Evolutionary conservation across 805 yeast species (phyloP).

Genomic region (Candida lessepsii): DNA sequence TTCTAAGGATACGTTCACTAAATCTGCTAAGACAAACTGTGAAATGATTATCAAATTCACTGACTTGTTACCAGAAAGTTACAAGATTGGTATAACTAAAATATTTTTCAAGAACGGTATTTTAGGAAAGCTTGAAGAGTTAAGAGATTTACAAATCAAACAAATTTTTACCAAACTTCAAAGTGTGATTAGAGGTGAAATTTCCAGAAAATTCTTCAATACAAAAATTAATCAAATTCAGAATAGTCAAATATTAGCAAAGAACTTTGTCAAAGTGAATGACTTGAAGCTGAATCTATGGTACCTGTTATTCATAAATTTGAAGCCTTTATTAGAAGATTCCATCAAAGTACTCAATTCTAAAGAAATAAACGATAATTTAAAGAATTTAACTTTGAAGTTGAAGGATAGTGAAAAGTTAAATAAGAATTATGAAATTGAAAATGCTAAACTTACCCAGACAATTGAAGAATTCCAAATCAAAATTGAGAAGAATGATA

Average conservation of each 20-base stretch:
- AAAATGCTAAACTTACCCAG: slow-evolving; percentile 40
- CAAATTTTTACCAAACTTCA: slow-evolving; percentile 60
- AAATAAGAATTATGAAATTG: slow-evolving; percentile 29
- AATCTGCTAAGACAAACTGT: slow-evolving; percentile 62
- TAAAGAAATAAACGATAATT: slow-evolving; percentile 54
- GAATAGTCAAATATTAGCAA: slow-evolving; percentile 67
- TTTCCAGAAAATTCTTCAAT: slow-evolving; percentile 49
- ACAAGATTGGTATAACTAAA: slow-evolving; percentile 69
- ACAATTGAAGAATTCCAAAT: slow-evolving; percentile 32
- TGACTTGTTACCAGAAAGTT: slow-evolving; percentile 56
- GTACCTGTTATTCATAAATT: slow-evolving; percentile 67
- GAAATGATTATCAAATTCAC: slow-evolving; percentile 65
- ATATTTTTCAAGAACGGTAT: slow-evolving; percentile 77
- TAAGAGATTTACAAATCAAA: slow-evolving; percentile 64
- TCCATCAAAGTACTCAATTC: slow-evolving; percentile 59
- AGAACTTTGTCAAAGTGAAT: slow-evolving; percentile 55
- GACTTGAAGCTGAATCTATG: slow-evolving; percentile 57
- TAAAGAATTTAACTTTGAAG: slow-evolving; percentile 48
- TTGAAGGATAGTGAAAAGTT: slow-evolving; percentile 36
- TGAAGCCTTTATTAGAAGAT: slow-evolving; percentile 75
- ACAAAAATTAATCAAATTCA: slow-evolving; percentile 56
- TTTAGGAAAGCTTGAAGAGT: slow-evolving; percentile 72
- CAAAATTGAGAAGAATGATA: slow-evolving; percentile 27
- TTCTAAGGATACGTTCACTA: slow-evolving; percentile 41
- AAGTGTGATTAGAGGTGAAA: slow-evolving; percentile 61